Base-by-base conservation (phyloP, 2,329 filamentous ascomycete genomes). In the Xylariales sp. region DNA sequence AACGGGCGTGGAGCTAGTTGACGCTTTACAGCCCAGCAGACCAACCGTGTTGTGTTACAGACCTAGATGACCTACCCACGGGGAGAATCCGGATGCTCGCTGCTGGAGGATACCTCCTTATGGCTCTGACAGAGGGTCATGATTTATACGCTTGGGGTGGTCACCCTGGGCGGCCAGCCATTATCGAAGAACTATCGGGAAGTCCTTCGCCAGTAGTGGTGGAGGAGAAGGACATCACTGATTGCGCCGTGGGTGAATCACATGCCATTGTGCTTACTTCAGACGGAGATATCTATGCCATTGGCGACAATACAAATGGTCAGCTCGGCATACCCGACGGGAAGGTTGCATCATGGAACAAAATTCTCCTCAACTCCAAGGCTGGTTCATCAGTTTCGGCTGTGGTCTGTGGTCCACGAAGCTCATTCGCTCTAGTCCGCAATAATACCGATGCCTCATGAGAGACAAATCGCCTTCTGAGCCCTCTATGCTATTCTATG, bases 111-210 rank as follows among this genome's bases (percentile, higher is more conserved):
- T 82, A 80, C 52, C 60, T 73, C 3, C 60, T 74, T 2, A 77
- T 74, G 3, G 80, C 79, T 0, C 50, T 85, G 31, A 83, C 78
- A 0, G 61, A 68, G 9, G 75, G 73, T 3, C 66, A 72, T 22
- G 74, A 78, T 43, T 56, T 83, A 2, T 86, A 85, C 52, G 55
- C 75, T 18, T 86, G 81, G 80, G 81, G 82, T 21, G 57, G 60
- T n/a, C 61, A 64, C 42, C 56, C 60, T 9, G 60, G 61, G 4
- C 54, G 55, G 9, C 51, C 53, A n/a, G 50, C 58, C 19, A 53
- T 70, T 22, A 34, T 62, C 1, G 50, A 54, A 14, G 54, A 39
- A 1, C 38, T 65, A 21, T 57, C 54, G 18, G 46, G 48, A 35
- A 52, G 44, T 18, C 71, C 74, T 2, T 64, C 56, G 22, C 74